Evolutionary conservation across 306 rosid genomes (phyloP).

Genomic region (Cucurbita maxima): DNA sequence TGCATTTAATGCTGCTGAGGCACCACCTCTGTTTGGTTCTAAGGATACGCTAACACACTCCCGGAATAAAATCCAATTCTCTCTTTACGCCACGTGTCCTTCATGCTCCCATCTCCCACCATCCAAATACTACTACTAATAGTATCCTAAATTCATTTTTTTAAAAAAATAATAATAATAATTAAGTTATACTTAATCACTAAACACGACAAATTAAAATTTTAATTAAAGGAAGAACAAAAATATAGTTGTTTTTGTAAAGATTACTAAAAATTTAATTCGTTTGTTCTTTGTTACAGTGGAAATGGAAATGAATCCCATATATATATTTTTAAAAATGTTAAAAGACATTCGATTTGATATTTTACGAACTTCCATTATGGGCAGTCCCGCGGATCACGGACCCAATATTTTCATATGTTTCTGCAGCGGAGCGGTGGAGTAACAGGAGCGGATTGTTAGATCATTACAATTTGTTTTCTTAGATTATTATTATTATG

Average conservation of each 20-base stretch:
- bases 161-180: too few species aligned
- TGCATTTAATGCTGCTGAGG: not conserved
- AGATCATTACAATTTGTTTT: not conserved
- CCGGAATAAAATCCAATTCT: not conserved
- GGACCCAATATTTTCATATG: not conserved
- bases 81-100: not conserved
- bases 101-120: not conserved
- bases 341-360: not conserved
- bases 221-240: too few species aligned
- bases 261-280: too few species aligned
- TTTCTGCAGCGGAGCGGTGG: not conserved
- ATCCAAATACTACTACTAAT: not conserved
- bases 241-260: too few species aligned
- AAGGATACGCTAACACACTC: not conserved
- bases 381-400: slow-evolving; percentile 6
- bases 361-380: not conserved
- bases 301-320: too few species aligned
- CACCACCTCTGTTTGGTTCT: not conserved
- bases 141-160: too few species aligned
- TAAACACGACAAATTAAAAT: too few species aligned
- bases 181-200: too few species aligned
- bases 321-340: too few species aligned
- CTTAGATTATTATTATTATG: not conserved
- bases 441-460: not conserved
- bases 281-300: too few species aligned